Conservation (phyloP, 1,284 basidiomycete genomes). For the Cutaneotrichosporon sp. region DNA sequence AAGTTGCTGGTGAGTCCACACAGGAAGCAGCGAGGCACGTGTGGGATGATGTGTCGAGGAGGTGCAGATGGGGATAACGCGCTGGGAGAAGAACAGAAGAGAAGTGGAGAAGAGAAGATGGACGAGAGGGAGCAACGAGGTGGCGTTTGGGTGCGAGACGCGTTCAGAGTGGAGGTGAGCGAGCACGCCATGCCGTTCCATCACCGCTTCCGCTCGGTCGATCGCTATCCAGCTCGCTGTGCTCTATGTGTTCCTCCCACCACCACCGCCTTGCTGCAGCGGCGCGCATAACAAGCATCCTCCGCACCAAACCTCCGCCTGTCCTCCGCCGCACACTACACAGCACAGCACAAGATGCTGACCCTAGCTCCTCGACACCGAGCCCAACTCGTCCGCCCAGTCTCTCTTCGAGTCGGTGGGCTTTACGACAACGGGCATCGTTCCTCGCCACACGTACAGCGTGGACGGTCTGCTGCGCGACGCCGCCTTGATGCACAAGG, state of each 20-base stretch:
- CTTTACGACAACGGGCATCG: not conserved
- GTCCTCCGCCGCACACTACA: too few relatives aligned
- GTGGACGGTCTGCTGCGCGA: not conserved
- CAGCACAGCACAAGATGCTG: too few relatives aligned
- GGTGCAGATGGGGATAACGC: too few relatives aligned
- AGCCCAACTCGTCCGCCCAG: not conserved
- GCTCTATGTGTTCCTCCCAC: not conserved
- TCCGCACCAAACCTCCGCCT: too few relatives aligned
- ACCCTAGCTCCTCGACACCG: slow-evolving; percentile 5
- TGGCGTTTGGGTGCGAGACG: not conserved
- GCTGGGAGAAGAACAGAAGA: not conserved
- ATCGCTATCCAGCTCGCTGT: not conserved
- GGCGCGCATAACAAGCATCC: not conserved
- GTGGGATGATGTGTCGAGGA: too few relatives aligned
- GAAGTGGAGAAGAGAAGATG: not conserved
- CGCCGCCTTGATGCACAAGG: slow-evolving; percentile 6
- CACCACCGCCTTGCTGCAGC: too few relatives aligned
- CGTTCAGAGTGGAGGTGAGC: too few relatives aligned
- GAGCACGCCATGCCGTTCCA: not conserved
- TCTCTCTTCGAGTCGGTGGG: not conserved
- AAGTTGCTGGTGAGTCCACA: not conserved
- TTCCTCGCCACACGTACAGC: not conserved
- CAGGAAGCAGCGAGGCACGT: too few relatives aligned
- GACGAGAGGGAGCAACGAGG: not conserved
- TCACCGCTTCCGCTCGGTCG: not conserved